Evolutionary conservation across 192 early-diverging fungal species (phyloP), one percentile per base, ranked within the genome.

Genomic region (Geosiphon pyriformis): DNA sequence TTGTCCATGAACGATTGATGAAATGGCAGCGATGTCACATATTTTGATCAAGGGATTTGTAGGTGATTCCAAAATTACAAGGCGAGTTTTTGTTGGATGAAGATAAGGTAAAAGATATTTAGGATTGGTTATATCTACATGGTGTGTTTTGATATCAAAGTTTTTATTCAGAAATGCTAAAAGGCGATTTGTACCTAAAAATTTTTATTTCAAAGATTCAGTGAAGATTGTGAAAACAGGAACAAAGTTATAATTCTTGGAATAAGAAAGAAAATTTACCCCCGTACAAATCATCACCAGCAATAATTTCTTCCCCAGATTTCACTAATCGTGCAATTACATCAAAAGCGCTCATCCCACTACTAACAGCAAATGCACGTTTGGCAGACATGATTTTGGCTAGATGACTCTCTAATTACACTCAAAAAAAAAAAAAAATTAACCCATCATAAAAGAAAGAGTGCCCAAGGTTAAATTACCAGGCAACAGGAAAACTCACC

Each of bases 1-100:
- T 25, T 70, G n/a, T 58, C 78, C 79, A 52, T 91, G 89, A 8
- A 95, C 93, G 30, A 84, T 68, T 34, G 77, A 69, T 30, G 83
- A 75, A 71, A 96, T 93, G 35, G 85, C 80, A 20, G 85, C 82
- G 32, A 98, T 89, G 74, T 98, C 94, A 10, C 83, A 88, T 52
- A 98, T 91, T 73, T 96, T 94, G 72, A 98, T 92, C 65, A 96
- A 76, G 23, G 96, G 96, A 74, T 98, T 98, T 42, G 96, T 97
- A 0, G 96, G 96, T 10, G 94, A 91, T 74, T 98, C 96, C 17
- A 98, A 78, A 26, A 97, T 70, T 15, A 98, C 92, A 49, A 98
- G 70, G 0, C 87, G 80, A 12, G 94, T 96, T 71, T 90, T 88
- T 47, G 78, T 81, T 17, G 89, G 81, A 58, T 86, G 78, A 29